These are phyloP conservation scores for Alternaria sp. DNA, from an alignment of 2,329 filamentous ascomycete species.

Conservation along the genomic window DNA sequence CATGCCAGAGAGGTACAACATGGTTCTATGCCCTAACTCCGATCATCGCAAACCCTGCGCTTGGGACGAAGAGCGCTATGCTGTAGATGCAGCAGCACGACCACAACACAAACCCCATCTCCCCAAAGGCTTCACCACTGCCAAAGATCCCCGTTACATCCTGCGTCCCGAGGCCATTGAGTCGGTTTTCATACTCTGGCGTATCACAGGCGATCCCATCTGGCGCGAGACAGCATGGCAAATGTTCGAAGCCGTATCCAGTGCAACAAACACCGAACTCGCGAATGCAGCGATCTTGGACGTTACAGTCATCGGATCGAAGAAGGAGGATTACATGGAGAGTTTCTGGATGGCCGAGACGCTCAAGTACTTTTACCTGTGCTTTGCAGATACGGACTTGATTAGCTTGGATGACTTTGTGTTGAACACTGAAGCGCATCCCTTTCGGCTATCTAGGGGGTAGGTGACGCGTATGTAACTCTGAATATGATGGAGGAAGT, in stretches of 20 bases:
- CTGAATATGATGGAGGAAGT: neutral
- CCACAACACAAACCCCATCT: slow-evolving; percentile 35
- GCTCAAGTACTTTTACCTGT: slow-evolving; percentile 58
- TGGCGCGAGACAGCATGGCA: slow-evolving; percentile 55
- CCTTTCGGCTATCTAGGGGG: slow-evolving; percentile 48
- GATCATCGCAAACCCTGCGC: slow-evolving; percentile 51
- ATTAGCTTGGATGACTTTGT: slow-evolving; percentile 57
- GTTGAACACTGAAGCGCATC: slow-evolving; percentile 59
- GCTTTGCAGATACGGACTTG: slow-evolving; percentile 53
- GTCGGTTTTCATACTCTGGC: slow-evolving; percentile 65
- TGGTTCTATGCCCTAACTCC: slow-evolving; percentile 55
- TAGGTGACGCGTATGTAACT: slow-evolving; percentile 44
- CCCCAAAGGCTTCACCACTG: slow-evolving; percentile 54
- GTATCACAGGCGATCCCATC: slow-evolving; percentile 60
- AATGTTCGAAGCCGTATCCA: slow-evolving; percentile 53
- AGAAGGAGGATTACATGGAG: slow-evolving; percentile 46
- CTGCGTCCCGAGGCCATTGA: slow-evolving; percentile 65
- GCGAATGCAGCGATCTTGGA: slow-evolving; percentile 55
- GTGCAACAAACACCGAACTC: slow-evolving; percentile 47
- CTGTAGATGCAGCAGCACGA: slow-evolving; percentile 19
- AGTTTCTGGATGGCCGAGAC: slow-evolving; percentile 59
- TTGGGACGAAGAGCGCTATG: slow-evolving; percentile 53
- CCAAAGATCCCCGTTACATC: slow-evolving; percentile 53
- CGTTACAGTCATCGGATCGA: slow-evolving; percentile 40
- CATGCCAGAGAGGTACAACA: slow-evolving; percentile 65